phyloP scores from a whole-genome alignment of 1,284 basidiomycete species.

The Cryptococcus depauperatus region DNA sequence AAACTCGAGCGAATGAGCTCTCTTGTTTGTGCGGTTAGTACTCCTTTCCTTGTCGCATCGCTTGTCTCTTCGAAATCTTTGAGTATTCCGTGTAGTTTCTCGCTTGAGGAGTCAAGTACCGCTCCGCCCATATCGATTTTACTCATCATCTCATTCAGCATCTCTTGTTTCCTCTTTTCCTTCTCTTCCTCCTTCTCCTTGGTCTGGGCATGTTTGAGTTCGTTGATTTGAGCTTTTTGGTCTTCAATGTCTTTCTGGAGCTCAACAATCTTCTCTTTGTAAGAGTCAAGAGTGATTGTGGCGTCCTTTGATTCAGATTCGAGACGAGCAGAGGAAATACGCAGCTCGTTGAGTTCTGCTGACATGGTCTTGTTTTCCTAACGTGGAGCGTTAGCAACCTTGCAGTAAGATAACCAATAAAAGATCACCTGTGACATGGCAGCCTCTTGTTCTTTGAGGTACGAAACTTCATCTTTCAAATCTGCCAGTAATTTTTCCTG shows the following conservation, averaged over 20 bases:
- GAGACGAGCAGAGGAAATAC: constrained; percentile 81
- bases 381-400: neutral
- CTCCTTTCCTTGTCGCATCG: constrained; percentile 45
- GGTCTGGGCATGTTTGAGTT: constrained; percentile 71
- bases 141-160: constrained; percentile 99
- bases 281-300: constrained; percentile 86
- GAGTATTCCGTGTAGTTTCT: constrained; percentile 37
- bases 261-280: constrained; percentile 91
- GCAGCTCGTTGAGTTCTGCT: constrained; percentile 75
- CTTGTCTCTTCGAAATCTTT: constrained; percentile 30
- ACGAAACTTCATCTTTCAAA: constrained; percentile 70
- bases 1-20: constrained; percentile 71
- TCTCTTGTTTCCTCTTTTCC: constrained; percentile 97
- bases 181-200: constrained; percentile 93
- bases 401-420: neutral
- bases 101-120: constrained; percentile 24
- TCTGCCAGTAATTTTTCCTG: constrained; percentile 59
- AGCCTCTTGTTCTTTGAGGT: constrained; percentile 85
- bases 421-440: constrained; percentile 59
- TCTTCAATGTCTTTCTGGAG: constrained; percentile 84
- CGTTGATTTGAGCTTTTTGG: constrained; percentile 68
- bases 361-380: constrained; percentile 86
- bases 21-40: constrained; percentile 61
- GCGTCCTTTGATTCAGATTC: constrained; percentile 95
- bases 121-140: constrained; percentile 70